These are phyloP conservation scores for Lathyrus aphaca DNA, from an alignment of 306 rosid genomes.

Conservation along the genomic window DNA sequence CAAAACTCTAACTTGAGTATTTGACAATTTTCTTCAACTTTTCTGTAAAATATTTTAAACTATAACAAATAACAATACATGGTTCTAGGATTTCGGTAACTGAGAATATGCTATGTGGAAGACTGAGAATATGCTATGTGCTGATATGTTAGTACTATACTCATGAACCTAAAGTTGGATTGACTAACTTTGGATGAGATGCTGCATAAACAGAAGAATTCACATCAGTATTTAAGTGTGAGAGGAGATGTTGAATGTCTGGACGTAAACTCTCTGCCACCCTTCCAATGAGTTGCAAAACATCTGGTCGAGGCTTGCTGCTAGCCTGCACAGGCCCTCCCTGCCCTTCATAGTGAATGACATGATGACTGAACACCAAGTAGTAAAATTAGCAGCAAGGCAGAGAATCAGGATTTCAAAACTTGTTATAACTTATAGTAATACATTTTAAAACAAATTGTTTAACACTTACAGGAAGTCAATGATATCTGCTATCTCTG, in stretches of 20 bases:
- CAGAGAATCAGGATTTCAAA: constrained; percentile 20
- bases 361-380: constrained; percentile 72
- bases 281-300: constrained; percentile 74
- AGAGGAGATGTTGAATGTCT: constrained; percentile 85
- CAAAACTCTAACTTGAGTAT: not conserved
- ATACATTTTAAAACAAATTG: constrained; percentile 16
- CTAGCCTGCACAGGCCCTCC: constrained; percentile 86
- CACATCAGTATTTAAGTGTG: constrained; percentile 81
- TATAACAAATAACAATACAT: not conserved
- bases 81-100: not conserved
- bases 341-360: constrained; percentile 92
- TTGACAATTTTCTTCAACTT: not conserved
- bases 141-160: not conserved
- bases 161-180: constrained; percentile 53
- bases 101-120: not conserved
- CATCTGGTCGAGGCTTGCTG: constrained; percentile 92
- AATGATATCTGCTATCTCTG: constrained; percentile 80
- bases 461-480: constrained; percentile 80
- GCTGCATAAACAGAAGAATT: constrained; percentile 84
- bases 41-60: not conserved
- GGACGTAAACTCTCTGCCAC: constrained; percentile 81
- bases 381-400: constrained; percentile 23
- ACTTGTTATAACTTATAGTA: not conserved
- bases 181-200: constrained; percentile 76
- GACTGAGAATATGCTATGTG: constrained; percentile 8